Percentiles rank a stretch among this genome's conserved stretches.
phyloP scores from a whole-genome alignment of 257 asterid genomes.

The Catharanthus roseus region DNA sequence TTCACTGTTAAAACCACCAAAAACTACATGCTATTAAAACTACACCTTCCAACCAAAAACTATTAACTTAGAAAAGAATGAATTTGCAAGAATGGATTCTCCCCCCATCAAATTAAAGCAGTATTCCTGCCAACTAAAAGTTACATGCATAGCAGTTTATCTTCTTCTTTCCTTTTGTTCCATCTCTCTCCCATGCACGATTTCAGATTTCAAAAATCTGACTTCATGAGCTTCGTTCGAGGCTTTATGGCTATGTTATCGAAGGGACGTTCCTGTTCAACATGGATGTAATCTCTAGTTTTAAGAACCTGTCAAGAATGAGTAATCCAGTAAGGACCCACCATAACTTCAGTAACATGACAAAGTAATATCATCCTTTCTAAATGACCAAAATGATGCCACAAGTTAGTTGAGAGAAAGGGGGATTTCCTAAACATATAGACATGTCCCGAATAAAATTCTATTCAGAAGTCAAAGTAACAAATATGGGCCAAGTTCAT shows the following conservation, averaged over 20 bases:
- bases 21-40: conserved; percentile 9
- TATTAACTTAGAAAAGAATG: conserved; percentile 14
- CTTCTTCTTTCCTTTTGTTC: neutral
- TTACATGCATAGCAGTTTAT: neutral
- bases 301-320: conserved; percentile 50
- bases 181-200: neutral
- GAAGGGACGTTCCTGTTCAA: conserved; percentile 45
- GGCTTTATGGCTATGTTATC: conserved; percentile 49
- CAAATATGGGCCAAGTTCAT: too few species aligned
- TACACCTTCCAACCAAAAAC: conserved; percentile 7
- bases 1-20: conserved; percentile 14
- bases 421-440: neutral
- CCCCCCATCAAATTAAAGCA: conserved; percentile 2
- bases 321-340: neutral
- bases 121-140: neutral
- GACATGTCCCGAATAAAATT: neutral
- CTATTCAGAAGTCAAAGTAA: neutral
- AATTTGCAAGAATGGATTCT: conserved; percentile 17
- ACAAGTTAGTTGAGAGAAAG: too few species aligned
- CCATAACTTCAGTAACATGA: neutral
- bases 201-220: conserved; percentile 29
- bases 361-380: neutral
- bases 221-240: conserved; percentile 50
- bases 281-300: conserved; percentile 70
- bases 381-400: neutral